These are phyloP conservation scores for Sisymbrium irio DNA, from an alignment of 345 rosid genomes.

Conservation along the genomic window DNA sequence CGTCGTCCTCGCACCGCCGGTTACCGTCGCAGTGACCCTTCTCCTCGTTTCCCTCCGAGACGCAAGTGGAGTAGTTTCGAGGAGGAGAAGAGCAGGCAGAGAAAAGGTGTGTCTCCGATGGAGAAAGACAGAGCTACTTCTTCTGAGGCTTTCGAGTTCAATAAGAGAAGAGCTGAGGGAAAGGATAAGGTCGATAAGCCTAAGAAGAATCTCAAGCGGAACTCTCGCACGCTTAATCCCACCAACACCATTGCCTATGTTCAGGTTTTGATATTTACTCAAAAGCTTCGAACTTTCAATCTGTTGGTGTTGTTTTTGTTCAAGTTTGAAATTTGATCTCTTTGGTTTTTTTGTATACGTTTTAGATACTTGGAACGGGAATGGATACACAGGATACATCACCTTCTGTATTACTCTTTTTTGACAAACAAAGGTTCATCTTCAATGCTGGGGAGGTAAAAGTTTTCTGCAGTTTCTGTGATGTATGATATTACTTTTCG, in stretches of 20 bases:
- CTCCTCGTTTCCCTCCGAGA: conserved; percentile 39
- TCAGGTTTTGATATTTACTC: conserved; percentile 47
- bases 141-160: conserved; percentile 55
- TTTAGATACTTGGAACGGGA: conserved; percentile 90
- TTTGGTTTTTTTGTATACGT: background rate
- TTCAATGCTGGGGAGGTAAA: conserved; percentile 97
- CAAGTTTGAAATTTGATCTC: conserved; percentile 7
- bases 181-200: conserved; percentile 51
- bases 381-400: conserved; percentile 99
- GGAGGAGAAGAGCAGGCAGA: conserved; percentile 26
- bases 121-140: conserved; percentile 38
- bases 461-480: background rate
- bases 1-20: conserved; percentile 41
- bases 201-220: conserved; percentile 70
- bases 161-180: conserved; percentile 83
- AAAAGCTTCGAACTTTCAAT: background rate
- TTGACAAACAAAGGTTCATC: conserved; percentile 92
- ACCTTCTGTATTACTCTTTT: conserved; percentile 93
- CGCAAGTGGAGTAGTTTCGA: conserved; percentile 37
- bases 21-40: conserved; percentile 26
- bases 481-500: background rate
- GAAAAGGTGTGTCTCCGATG: conserved; percentile 35
- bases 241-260: conserved; percentile 85
- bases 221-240: conserved; percentile 68
- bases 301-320: conserved; percentile 18